phyloP scores from a whole-genome alignment of 139 green algal species.

The Mychonastes homosphaera region DNA sequence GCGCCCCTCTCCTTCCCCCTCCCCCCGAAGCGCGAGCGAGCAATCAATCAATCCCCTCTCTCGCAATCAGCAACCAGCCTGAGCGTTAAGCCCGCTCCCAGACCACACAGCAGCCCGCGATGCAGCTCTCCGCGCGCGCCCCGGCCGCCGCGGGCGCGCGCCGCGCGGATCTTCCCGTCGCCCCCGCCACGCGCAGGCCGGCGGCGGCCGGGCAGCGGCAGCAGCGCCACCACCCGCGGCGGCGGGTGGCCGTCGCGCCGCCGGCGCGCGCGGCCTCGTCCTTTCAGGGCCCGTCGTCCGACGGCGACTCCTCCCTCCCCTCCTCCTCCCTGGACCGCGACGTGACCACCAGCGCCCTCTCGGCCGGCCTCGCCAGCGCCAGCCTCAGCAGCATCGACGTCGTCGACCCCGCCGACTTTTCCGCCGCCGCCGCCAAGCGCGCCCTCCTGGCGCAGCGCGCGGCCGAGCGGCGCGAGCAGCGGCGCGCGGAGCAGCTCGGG shows the following conservation, averaged over 20 bases:
- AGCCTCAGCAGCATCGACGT: neutral
- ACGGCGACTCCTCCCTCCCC: neutral
- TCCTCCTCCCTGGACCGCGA: neutral
- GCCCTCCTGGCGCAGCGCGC: neutral
- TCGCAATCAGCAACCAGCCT: too few species aligned
- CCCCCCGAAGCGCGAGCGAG: too few species aligned
- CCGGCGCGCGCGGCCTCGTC: neutral
- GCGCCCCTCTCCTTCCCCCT: too few species aligned
- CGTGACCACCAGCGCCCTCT: neutral
- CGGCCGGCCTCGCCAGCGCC: neutral
- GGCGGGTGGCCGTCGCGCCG: neutral
- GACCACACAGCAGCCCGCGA: too few species aligned
- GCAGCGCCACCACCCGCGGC: too few species aligned
- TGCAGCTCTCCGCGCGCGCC: too few species aligned
- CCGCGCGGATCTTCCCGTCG: too few species aligned
- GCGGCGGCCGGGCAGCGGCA: too few species aligned
- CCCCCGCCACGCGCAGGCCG: too few species aligned
- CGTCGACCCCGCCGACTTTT: neutral
- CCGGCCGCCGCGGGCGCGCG: too few species aligned
- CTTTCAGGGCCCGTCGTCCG: neutral
- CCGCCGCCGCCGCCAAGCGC: neutral
- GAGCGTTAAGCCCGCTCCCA: too few species aligned
- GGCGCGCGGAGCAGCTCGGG: conserved; percentile 32
- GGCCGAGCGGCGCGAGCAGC: neutral
- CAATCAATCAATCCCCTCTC: too few species aligned